Conservation (phyloP, 2,329 filamentous ascomycete species). For the Aspergillus puulaauensis region DNA sequence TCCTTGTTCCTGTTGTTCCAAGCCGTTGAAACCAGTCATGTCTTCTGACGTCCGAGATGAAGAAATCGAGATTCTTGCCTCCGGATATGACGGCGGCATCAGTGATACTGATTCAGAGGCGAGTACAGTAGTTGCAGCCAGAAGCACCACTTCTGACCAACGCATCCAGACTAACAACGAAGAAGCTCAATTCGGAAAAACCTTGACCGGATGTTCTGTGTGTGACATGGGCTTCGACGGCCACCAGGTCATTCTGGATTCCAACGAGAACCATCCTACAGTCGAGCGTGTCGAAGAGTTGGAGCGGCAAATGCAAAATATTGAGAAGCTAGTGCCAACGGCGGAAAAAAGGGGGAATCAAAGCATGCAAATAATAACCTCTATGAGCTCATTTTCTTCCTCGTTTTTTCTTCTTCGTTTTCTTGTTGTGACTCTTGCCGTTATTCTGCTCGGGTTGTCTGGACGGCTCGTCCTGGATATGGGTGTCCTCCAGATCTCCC, state of each 20-base stretch:
- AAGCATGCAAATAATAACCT: neutral
- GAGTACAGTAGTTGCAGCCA: neutral
- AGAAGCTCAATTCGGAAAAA: neutral
- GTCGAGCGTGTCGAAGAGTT: slow-evolving; percentile 2
- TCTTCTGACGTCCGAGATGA: neutral
- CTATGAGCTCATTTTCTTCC: neutral
- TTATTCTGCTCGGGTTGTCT: neutral
- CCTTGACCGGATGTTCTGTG: neutral
- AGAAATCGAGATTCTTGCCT: neutral
- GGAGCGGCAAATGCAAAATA: neutral
- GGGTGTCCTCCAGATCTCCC: neutral
- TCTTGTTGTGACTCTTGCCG: neutral
- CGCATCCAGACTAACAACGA: neutral
- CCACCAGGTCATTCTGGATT: neutral
- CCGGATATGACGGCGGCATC: neutral
- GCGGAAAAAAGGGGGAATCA: neutral
- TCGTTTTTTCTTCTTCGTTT: neutral
- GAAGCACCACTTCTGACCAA: neutral
- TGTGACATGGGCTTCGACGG: neutral
- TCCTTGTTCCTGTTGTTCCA: neutral
- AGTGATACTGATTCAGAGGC: neutral
- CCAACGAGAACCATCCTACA: neutral
- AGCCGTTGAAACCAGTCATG: neutral
- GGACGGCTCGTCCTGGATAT: neutral
- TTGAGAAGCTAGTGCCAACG: neutral